These are phyloP conservation scores for Ophiocordyceps sinensis DNA, from an alignment of 2,329 filamentous ascomycete species.

Conservation along the genomic window DNA sequence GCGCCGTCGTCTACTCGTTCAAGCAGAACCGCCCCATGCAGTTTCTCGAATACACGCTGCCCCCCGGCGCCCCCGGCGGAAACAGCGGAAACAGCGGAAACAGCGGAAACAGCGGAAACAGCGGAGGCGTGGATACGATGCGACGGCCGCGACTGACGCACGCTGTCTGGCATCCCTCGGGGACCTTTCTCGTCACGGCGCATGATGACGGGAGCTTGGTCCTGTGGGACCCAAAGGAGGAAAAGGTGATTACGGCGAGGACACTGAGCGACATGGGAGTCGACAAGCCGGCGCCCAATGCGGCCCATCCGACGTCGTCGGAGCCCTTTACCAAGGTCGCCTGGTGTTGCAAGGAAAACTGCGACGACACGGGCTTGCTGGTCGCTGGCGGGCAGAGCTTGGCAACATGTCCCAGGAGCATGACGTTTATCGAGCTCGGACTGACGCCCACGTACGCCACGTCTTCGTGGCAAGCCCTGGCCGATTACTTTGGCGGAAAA, in stretches of 20 bases:
- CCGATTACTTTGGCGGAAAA: conserved; percentile 68
- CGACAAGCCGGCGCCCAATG: conserved; percentile 44
- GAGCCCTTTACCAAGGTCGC: conserved; percentile 65
- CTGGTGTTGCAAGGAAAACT: conserved; percentile 91
- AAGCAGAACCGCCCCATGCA: conserved; percentile 71
- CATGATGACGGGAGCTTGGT: conserved; percentile 87
- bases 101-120: too few relatives aligned
- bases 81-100: too few relatives aligned
- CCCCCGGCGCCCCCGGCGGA: conserved; percentile 71
- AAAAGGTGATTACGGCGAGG: conserved; percentile 67
- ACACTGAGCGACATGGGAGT: conserved; percentile 63
- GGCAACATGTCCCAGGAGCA: conserved; percentile 53
- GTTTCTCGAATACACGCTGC: conserved; percentile 73
- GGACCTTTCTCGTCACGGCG: conserved; percentile 73
- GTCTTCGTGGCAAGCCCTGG: conserved; percentile 73
- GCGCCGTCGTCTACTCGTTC: conserved; percentile 84
- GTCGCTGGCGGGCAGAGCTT: conserved; percentile 67
- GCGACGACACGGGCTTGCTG: conserved; percentile 81
- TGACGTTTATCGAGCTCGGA: conserved; percentile 85
- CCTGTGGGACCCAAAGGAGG: conserved; percentile 88
- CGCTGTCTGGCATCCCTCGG: conserved; percentile 88
- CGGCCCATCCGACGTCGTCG: conserved; percentile 42
- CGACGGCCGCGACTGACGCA: conserved; percentile 66
- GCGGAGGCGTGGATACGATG: conserved; percentile 41
- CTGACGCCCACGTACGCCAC: conserved; percentile 82